phyloP scores from a whole-genome alignment of 2,329 filamentous ascomycete species.

The Emydomyces testavorans region DNA sequence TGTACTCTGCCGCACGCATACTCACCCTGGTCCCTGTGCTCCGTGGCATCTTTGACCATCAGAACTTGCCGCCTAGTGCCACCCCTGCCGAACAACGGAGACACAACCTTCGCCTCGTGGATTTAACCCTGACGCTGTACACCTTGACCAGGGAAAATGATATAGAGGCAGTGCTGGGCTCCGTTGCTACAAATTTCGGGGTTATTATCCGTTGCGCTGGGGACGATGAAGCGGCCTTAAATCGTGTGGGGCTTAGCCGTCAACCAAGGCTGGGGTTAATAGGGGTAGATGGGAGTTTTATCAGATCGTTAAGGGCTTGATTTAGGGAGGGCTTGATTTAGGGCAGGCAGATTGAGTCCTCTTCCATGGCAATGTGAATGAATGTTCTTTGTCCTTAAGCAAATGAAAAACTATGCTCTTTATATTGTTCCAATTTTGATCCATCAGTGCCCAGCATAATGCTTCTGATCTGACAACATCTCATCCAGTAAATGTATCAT shows the following conservation, averaged over 20 bases:
- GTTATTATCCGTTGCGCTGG: not conserved
- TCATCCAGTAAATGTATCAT: too few species aligned
- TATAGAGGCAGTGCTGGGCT: not conserved
- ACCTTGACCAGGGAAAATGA: not conserved
- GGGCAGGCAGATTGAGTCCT: not conserved
- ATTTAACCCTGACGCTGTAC: not conserved
- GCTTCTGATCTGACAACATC: too few species aligned
- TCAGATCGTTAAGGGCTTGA: not conserved
- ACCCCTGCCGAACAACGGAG: not conserved
- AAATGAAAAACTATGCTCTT: too few species aligned
- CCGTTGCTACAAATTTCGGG: not conserved
- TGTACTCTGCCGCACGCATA: not conserved
- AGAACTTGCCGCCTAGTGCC: not conserved
- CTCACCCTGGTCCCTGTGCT: not conserved
- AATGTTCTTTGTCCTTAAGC: too few species aligned
- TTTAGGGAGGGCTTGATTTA: not conserved
- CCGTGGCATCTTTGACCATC: not conserved
- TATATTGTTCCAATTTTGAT: too few species aligned
- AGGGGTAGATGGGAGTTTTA: not conserved
- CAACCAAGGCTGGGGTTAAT: not conserved
- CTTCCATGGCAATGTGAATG: too few species aligned
- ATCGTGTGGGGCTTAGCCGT: not conserved
- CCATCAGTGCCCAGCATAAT: too few species aligned
- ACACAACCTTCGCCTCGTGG: not conserved
- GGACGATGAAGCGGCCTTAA: not conserved